Base-by-base conservation (phyloP, 208 protist species). In the Wallacemonas sp. region DNA sequence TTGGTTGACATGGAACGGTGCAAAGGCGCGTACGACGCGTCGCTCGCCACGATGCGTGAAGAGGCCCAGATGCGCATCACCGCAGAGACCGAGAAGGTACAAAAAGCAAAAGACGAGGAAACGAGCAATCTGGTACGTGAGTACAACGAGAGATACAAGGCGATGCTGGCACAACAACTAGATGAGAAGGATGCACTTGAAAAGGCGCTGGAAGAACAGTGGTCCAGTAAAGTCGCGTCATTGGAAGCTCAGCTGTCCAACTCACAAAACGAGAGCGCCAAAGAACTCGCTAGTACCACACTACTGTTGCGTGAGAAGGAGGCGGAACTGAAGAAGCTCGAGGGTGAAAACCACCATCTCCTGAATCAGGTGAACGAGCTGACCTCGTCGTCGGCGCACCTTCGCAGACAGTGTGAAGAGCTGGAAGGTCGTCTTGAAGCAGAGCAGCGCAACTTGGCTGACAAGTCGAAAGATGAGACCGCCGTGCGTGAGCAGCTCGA, bases 71-170 rank as follows among this genome's bases (percentile, higher is more conserved):
- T 54, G n/a, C 53, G 76, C 42, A 55, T 84, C 6, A 55, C 71
- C n/a, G 62, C 46, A 4, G 84, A 84, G 51, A 47, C 79, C 17
- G 75, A 70, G 26, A 65, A 72, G 39, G 65, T 78, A 21, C 70
- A 72, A 1, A 55, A 74, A 6, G 41, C 45, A 22, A 94, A 94
- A 56, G 88, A 95, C 26, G 65, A 69, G 0, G 92, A 97, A 68
- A 75, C 82, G 51, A 75, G 76, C 2, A 68, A 78, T 9, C 62
- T 97, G 21, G 90, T 98, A 17, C 75, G 82, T 61, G 86, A 94
- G 71, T 97, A 98, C 81, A 97, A 98, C 63, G 91, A 96, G 41
- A 75, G 82, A 46, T 98, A 97, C 76, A 97, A 96, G 66, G 24
- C 83, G 0, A 98, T 98, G 94, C 70, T 98, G 14, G 80, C 85